phyloP scores from a whole-genome alignment of 2,329 filamentous ascomycete species.

The Xylariomycetidae sp. region DNA sequence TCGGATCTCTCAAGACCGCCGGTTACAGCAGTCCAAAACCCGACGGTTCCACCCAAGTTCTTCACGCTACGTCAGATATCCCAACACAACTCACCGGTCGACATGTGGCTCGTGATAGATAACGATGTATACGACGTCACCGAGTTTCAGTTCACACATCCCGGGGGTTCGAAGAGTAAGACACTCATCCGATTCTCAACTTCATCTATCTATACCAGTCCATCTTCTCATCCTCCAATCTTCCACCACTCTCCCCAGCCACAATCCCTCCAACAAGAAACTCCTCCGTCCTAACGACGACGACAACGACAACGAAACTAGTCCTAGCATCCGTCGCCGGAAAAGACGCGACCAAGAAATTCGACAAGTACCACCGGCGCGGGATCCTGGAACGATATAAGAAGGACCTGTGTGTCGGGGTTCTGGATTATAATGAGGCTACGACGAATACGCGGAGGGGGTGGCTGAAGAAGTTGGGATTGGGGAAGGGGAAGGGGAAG shows the following conservation, averaged over 20 bases:
- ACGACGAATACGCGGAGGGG: conserved; percentile 1
- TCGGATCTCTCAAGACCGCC: too few species aligned
- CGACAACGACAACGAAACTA: too few species aligned
- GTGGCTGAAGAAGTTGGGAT: conserved; percentile 3
- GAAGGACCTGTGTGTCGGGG: conserved; percentile 1
- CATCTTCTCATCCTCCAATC: too few species aligned
- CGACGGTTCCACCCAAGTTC: not conserved
- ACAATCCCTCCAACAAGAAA: too few species aligned
- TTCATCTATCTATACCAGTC: too few species aligned
- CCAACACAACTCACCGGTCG: conserved; percentile 11
- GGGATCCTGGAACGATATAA: conserved; percentile 12
- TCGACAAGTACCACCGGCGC: conserved; percentile 16
- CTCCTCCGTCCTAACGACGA: too few species aligned
- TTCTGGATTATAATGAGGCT: conserved; percentile 2
- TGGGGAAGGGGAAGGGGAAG: conserved; percentile 1
- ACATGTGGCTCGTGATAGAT: conserved; percentile 21
- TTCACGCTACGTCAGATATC: conserved; percentile 9
- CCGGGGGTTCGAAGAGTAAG: conserved; percentile 19
- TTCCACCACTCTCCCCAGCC: too few species aligned
- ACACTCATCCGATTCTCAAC: not conserved
- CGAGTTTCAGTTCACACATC: conserved; percentile 17
- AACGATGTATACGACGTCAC: conserved; percentile 21
- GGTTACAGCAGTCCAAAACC: too few species aligned
- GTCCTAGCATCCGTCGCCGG: conserved; percentile 13
- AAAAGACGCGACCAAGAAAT: conserved; percentile 20